Evolutionary conservation across 1,284 basidiomycete genomes (phyloP).

Genomic region (Phenoliferia sp.): DNA sequence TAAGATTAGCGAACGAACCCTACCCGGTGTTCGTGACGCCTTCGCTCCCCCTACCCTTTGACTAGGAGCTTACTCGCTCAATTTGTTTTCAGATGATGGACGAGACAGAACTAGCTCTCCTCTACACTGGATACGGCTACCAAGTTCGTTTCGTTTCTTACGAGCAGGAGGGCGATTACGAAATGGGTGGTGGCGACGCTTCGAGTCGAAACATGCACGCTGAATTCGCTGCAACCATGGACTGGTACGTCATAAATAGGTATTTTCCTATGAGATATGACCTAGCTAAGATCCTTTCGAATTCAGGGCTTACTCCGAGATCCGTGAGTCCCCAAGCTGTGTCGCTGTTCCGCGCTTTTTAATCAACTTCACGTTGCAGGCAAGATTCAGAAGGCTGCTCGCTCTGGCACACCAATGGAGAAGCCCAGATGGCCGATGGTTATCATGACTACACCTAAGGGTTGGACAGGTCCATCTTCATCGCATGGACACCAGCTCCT

Average conservation of each 20-base stretch:
- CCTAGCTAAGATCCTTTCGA: background rate
- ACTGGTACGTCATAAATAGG: slow-evolving; percentile 51
- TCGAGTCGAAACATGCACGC: slow-evolving; percentile 47
- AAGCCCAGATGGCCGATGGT: slow-evolving; percentile 74
- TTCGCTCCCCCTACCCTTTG: background rate
- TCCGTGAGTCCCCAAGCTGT: too few species aligned
- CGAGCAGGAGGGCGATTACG: slow-evolving; percentile 32
- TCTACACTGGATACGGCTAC: slow-evolving; percentile 65
- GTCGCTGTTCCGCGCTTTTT: too few species aligned
- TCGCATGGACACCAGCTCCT: slow-evolving; percentile 39
- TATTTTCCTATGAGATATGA: background rate
- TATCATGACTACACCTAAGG: slow-evolving; percentile 74
- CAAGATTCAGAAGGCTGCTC: slow-evolving; percentile 71
- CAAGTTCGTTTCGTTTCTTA: slow-evolving; percentile 77
- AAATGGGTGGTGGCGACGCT: slow-evolving; percentile 40
- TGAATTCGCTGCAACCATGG: slow-evolving; percentile 67
- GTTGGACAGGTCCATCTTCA: slow-evolving; percentile 39
- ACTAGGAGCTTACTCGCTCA: background rate
- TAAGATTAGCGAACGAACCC: slow-evolving; percentile 82
- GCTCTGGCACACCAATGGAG: slow-evolving; percentile 64
- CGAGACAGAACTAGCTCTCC: slow-evolving; percentile 64
- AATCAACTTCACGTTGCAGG: too few species aligned
- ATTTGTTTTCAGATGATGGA: slow-evolving; percentile 59
- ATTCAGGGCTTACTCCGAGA: slow-evolving; percentile 37
- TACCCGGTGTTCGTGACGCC: slow-evolving; percentile 62